Evolutionary conservation across 2,329 filamentous ascomycete genomes (phyloP), one percentile per base, ranked within the genome.

Genomic region (Colletotrichum melonis): DNA sequence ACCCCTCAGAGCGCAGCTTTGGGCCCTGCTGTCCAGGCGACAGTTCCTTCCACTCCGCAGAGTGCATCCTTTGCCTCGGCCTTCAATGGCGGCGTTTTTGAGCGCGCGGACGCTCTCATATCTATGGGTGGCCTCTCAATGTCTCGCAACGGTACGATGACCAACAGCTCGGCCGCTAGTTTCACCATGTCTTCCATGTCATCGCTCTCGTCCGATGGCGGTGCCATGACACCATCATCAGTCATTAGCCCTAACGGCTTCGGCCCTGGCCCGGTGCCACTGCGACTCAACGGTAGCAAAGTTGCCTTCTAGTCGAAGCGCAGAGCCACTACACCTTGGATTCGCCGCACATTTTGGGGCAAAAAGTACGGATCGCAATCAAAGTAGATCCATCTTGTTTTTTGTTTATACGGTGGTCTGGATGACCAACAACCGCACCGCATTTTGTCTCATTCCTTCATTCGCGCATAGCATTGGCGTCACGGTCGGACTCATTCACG

Each of bases 1-100:
- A 98, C 95, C 1, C 95, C 96, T 8, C 89, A 98, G 74, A 97
- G 94, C 77, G 95, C 95, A 19, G 95, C 95, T 1, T 87, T 98
- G 5, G 96, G 95, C 0, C 95, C 95, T 6, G 95, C 95, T 24
- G 94, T 95, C 67, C 95, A 97, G 82, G 95, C 95, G 1, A 98
- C 95, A 0, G 92, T 98, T 12, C 93, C 94, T 4, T 94, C 89
- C 3, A 94, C 91, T 0, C 91, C 91, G 11, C 87, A 90, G 78
- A 89, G 85, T 73, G 87, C 84, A 2, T 89, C 88, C 0, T 91
- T 91, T 77, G 85, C 86, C 8, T 83, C 84, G 19, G 86, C 87
- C 1, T 90, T 91, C 73, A 84, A 86, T 2, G 88, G 89, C 12
- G 86, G 89, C 75, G 88, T 91, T n/a, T 91, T 91, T 78, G 88